phyloP scores from a whole-genome alignment of 805 yeast species.

The Suhomyces pyralidae region DNA sequence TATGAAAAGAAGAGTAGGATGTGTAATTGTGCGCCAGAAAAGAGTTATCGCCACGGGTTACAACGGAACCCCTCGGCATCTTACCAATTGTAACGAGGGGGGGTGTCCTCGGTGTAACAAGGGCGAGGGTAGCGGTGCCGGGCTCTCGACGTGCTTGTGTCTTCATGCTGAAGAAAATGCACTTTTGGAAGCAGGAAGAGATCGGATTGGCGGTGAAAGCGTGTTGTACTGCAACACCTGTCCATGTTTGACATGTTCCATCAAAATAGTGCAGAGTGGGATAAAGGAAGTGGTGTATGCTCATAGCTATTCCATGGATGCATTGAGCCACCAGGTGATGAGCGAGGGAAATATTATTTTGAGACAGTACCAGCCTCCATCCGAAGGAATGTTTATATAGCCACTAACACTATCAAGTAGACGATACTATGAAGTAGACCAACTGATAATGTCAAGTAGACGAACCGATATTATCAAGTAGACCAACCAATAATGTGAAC shows the following conservation, averaged over 20 bases:
- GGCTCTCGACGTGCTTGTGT: constrained; percentile 82
- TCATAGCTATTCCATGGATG: constrained; percentile 90
- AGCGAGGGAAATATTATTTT: constrained; percentile 69
- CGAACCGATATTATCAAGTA: too few relatives aligned
- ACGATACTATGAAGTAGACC: too few relatives aligned
- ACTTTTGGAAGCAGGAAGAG: constrained; percentile 88
- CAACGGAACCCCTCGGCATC: constrained; percentile 92
- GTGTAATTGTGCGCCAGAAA: constrained; percentile 83
- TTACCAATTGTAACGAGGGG: constrained; percentile 89
- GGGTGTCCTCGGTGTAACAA: constrained; percentile 90
- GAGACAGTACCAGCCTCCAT: constrained; percentile 48
- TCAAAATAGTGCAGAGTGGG: constrained; percentile 92
- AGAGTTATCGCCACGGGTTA: constrained; percentile 95
- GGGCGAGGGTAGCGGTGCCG: constrained; percentile 60
- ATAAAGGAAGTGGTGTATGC: constrained; percentile 89
- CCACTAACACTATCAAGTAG: too few relatives aligned
- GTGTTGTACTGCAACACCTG: constrained; percentile 92
- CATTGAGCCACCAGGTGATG: constrained; percentile 65
- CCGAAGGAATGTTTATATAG: constrained; percentile 37
- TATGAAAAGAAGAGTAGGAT: constrained; percentile 96
- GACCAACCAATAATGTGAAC: too few relatives aligned
- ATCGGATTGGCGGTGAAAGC: constrained; percentile 55
- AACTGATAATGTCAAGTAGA: too few relatives aligned
- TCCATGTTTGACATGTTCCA: constrained; percentile 94
- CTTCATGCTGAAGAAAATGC: constrained; percentile 98